These are phyloP conservation scores for Plasmodium knowlesi DNA, from an alignment of 169 alveolate genomes.

Conservation along the genomic window DNA sequence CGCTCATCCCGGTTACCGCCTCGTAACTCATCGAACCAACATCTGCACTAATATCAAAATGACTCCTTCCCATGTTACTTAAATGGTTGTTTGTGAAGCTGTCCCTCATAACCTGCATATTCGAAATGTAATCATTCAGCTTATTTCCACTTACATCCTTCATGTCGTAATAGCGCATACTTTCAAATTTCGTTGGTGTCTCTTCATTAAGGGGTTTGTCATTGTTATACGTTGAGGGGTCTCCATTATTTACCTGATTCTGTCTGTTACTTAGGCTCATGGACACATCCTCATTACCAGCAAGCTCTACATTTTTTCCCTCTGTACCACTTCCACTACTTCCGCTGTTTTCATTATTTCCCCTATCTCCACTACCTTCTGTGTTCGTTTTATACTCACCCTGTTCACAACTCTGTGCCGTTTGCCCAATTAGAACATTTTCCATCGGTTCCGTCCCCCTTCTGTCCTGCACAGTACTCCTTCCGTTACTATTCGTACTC, in stretches of 20 bases:
- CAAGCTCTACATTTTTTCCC: neutral
- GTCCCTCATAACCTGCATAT: neutral
- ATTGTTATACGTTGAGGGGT: neutral
- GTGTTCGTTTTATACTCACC: neutral
- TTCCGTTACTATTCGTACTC: neutral
- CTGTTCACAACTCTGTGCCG: neutral
- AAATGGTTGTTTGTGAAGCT: neutral
- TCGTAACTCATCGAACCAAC: neutral
- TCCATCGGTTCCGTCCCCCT: neutral
- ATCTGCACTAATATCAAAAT: slow-evolving; percentile 4
- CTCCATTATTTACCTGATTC: neutral
- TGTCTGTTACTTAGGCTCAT: neutral
- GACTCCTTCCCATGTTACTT: neutral
- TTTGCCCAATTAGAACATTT: neutral
- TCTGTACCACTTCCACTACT: neutral
- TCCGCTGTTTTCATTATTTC: neutral
- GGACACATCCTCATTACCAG: neutral
- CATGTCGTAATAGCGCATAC: neutral
- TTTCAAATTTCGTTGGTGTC: neutral
- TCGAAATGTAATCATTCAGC: neutral
- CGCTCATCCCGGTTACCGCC: neutral
- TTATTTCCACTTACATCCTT: slow-evolving; percentile 2
- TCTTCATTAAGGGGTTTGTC: neutral
- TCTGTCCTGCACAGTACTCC: neutral
- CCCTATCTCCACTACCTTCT: neutral